phyloP scores from a whole-genome alignment of 176 grass and related monocot species.

The Phragmites australis region DNA sequence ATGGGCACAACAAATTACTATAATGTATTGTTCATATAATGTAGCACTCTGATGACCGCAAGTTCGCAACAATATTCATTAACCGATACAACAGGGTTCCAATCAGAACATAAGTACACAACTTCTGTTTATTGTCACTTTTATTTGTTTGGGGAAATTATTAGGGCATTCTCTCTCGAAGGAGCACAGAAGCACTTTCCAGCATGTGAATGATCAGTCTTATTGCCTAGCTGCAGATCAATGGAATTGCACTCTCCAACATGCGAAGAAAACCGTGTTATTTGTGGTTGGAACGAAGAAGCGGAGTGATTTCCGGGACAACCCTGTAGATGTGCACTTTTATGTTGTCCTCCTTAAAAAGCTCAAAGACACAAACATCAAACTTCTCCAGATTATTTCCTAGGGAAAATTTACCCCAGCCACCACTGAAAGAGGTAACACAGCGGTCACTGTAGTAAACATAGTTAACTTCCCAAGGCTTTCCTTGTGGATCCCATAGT shows the following conservation, averaged over 20 bases:
- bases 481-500: slow-evolving; percentile 72
- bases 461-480: slow-evolving; percentile 68
- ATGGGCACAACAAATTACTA: background rate
- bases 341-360: slow-evolving; percentile 62
- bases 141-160: background rate
- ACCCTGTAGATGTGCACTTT: slow-evolving; percentile 90
- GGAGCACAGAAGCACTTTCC: background rate
- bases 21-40: too few species aligned
- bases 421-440: slow-evolving; percentile 61
- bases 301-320: slow-evolving; percentile 57
- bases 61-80: background rate
- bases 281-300: slow-evolving; percentile 12
- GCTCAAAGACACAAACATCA: slow-evolving; percentile 85
- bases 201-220: slow-evolving; percentile 26
- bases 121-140: background rate
- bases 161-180: background rate
- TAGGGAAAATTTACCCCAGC: slow-evolving; percentile 69
- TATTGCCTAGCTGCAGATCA: slow-evolving; percentile 24
- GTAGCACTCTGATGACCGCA: slow-evolving; percentile 3
- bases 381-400: slow-evolving; percentile 78
- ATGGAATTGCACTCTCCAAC: background rate
- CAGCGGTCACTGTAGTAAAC: slow-evolving; percentile 41
- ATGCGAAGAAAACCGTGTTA: slow-evolving; percentile 16
- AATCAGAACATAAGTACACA: background rate
- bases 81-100: background rate